A percentile compares a stretch with the other conserved stretches of the same genome.
phyloP scores from a whole-genome alignment of 129 eudicot species.

The Artemisia argyi region DNA sequence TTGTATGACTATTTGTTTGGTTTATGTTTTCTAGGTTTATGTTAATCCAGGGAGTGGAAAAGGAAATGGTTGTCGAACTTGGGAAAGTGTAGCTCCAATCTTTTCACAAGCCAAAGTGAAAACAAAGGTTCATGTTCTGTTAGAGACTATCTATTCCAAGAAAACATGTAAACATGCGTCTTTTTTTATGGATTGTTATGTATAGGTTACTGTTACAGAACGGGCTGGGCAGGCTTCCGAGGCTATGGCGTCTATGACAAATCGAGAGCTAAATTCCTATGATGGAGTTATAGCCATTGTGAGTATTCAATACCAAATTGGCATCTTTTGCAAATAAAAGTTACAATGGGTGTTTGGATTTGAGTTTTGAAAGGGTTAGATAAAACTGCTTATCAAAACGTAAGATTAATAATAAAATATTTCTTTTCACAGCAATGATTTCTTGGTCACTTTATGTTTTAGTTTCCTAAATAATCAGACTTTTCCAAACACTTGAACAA shows the following conservation, averaged over 20 bases:
- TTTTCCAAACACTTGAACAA: too few relatives aligned
- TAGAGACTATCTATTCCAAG: background rate
- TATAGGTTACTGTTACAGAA: constrained; percentile 77
- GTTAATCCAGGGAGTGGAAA: constrained; percentile 93
- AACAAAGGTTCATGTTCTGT: constrained; percentile 60
- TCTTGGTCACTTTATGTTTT: too few relatives aligned
- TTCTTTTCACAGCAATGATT: too few relatives aligned
- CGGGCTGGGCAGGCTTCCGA: constrained; percentile 91
- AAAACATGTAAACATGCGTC: constrained; percentile 9
- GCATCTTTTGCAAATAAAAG: background rate
- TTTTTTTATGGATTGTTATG: constrained; percentile 18
- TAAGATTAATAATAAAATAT: too few relatives aligned
- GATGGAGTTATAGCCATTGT: constrained; percentile 91
- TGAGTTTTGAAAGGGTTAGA: too few relatives aligned
- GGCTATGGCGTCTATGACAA: constrained; percentile 70
- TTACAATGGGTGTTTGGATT: too few relatives aligned
- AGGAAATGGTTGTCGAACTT: constrained; percentile 73
- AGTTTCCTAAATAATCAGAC: too few relatives aligned
- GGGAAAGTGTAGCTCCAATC: constrained; percentile 82
- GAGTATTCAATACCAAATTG: constrained; percentile 38
- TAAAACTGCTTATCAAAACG: too few relatives aligned
- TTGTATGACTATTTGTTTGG: constrained; percentile 15
- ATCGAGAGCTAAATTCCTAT: constrained; percentile 60
- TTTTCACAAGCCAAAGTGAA: constrained; percentile 80
- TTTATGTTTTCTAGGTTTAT: constrained; percentile 72